phyloP scores from a whole-genome alignment of 2,329 filamentous ascomycete species.

The Diaporthe humulicola region DNA sequence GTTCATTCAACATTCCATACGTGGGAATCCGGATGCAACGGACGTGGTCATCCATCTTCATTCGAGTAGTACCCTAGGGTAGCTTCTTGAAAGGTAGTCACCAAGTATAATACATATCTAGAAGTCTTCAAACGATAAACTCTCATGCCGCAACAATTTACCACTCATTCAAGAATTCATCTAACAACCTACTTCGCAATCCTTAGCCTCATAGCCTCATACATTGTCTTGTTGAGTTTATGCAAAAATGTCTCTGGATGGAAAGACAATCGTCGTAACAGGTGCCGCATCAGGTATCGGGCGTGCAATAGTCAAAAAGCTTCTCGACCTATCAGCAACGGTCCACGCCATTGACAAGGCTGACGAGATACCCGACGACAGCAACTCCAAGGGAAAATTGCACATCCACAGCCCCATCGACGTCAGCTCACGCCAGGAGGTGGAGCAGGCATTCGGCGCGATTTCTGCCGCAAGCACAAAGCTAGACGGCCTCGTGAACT shows the following conservation, averaged over 20 bases:
- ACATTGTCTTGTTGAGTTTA: background rate
- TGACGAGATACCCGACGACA: background rate
- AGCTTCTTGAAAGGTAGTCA: no score
- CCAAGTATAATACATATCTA: no score
- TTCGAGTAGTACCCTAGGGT: no score
- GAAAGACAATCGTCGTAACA: background rate
- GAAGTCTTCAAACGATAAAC: no score
- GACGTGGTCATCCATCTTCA: no score
- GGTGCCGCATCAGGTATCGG: background rate
- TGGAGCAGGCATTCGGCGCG: background rate
- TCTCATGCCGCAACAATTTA: no score
- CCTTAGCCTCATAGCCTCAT: background rate
- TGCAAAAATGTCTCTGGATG: background rate
- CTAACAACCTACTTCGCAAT: background rate
- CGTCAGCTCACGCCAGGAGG: background rate
- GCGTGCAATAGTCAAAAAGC: background rate
- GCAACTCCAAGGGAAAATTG: background rate
- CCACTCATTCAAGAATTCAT: no score
- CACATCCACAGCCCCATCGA: background rate
- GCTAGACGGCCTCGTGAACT: slow-evolving; percentile 57
- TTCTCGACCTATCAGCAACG: background rate
- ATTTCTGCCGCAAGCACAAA: background rate
- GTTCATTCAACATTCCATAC: background rate
- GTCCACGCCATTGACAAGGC: background rate
- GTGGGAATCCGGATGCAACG: background rate